Evolutionary conservation across 805 yeast genomes (phyloP).

Genomic region (Wickerhamomyces kurtzmanii): DNA sequence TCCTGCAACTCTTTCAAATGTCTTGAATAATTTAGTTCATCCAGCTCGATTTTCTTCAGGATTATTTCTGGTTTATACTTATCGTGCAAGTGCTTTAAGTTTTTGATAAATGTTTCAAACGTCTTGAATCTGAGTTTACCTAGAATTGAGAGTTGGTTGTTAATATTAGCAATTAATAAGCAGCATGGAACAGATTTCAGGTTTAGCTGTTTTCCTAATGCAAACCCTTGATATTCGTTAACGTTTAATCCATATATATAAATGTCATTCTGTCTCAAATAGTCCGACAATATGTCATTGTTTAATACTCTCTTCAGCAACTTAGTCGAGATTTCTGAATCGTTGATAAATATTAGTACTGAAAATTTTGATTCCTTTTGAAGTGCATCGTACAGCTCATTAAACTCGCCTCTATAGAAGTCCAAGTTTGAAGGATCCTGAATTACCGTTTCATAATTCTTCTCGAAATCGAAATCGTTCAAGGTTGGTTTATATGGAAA

Average conservation of each 20-base stretch:
- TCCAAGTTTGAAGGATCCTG: slow-evolving; percentile 8
- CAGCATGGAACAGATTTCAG: slow-evolving; percentile 47
- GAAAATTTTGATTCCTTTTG: slow-evolving; percentile 12
- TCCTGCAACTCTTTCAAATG: slow-evolving; percentile 56
- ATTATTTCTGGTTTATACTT: slow-evolving; percentile 53
- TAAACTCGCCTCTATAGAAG: slow-evolving; percentile 11
- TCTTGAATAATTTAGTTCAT: slow-evolving; percentile 50
- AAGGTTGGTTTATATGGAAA: slow-evolving; percentile 21
- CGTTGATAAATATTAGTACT: slow-evolving; percentile 9
- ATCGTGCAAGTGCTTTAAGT: slow-evolving; percentile 31
- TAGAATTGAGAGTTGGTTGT: slow-evolving; percentile 31
- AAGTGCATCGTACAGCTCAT: slow-evolving; percentile 10
- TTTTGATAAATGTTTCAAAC: slow-evolving; percentile 22
- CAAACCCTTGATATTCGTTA: slow-evolving; percentile 54
- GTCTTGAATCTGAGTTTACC: slow-evolving; percentile 20
- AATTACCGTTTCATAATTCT: slow-evolving; percentile 6
- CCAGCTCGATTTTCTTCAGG: slow-evolving; percentile 47
- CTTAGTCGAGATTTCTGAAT: slow-evolving; percentile 19
- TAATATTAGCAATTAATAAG: slow-evolving; percentile 43
- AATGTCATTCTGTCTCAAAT: slow-evolving; percentile 30
- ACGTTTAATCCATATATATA: slow-evolving; percentile 58
- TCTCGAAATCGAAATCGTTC: slow-evolving; percentile 5
- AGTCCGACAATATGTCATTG: slow-evolving; percentile 31
- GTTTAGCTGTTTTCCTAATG: slow-evolving; percentile 46
- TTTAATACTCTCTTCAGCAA: slow-evolving; percentile 36